A percentile compares a stretch with the other conserved stretches of the same genome.
Evolutionary conservation across 306 rosid species (phyloP).

Genomic region (Glycine tomentella): DNA sequence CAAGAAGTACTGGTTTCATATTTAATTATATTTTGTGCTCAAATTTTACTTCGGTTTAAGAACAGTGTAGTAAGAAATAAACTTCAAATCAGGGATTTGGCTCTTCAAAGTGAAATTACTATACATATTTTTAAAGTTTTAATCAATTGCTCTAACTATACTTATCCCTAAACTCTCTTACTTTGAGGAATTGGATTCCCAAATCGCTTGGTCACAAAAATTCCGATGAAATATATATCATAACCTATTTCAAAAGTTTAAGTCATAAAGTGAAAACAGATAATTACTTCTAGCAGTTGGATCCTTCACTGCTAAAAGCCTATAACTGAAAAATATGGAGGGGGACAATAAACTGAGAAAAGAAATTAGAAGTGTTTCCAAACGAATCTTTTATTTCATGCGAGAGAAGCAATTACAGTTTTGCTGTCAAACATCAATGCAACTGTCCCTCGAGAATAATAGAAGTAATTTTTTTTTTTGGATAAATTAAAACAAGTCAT

Average conservation of each 20-base stretch:
- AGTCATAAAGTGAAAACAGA: not conserved
- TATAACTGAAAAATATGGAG: not conserved
- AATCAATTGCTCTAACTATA: not conserved
- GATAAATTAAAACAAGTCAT: not conserved
- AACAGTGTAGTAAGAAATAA: not conserved
- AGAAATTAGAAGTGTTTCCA: not conserved
- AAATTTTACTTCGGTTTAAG: conserved; percentile 9
- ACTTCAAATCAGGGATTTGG: not conserved
- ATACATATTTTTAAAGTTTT: not conserved
- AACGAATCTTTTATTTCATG: conserved; percentile 10
- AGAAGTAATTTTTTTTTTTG: not conserved
- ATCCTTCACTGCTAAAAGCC: not conserved
- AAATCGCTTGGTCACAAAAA: not conserved
- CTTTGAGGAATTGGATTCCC: conserved; percentile 11
- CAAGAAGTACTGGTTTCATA: not conserved
- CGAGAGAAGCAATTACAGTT: not conserved
- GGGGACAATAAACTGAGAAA: not conserved
- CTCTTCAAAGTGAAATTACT: not conserved
- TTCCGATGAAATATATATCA: not conserved
- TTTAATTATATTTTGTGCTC: not conserved
- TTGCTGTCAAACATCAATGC: conserved; percentile 8
- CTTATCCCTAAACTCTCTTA: not conserved
- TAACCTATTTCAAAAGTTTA: not conserved
- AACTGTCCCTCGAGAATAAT: not conserved
- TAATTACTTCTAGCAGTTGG: not conserved